These are phyloP conservation scores for Aureobasidium sp. DNA, from an alignment of 2,329 filamentous ascomycete species.

Conservation along the genomic window DNA sequence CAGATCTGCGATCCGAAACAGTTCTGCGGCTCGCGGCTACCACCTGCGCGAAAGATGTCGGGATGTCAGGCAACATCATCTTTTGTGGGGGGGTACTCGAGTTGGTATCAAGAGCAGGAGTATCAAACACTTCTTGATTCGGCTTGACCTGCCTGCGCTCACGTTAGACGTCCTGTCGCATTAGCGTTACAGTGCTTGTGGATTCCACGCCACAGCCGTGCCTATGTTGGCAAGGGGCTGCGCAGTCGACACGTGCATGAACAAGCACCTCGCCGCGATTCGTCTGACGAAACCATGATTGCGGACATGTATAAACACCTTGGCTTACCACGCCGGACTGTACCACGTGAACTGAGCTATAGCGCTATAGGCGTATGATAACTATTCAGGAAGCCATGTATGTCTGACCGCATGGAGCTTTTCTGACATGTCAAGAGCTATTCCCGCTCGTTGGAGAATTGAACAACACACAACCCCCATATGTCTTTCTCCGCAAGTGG, in stretches of 20 bases:
- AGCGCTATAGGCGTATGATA: not conserved
- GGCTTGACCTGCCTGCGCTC: not conserved
- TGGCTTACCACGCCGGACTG: not conserved
- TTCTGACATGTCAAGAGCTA: not conserved
- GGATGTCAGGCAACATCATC: not conserved
- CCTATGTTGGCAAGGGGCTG: constrained; percentile 3
- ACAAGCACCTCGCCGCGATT: not conserved
- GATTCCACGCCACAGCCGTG: constrained; percentile 5
- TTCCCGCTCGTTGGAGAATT: not conserved
- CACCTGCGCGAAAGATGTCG: not conserved
- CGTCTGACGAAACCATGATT: not conserved
- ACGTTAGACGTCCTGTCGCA: not conserved
- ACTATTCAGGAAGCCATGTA: not conserved
- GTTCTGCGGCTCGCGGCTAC: not conserved
- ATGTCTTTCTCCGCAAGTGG: not conserved
- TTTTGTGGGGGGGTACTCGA: not conserved
- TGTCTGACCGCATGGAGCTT: not conserved
- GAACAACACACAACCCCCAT: not conserved
- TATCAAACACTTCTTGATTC: not conserved
- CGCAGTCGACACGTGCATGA: constrained; percentile 3
- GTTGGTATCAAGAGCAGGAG: not conserved
- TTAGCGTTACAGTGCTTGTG: constrained; percentile 12
- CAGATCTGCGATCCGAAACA: not conserved
- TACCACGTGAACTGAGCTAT: not conserved
- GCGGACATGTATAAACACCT: not conserved